phyloP scores from a whole-genome alignment of 805 yeast species.

The Zygosaccharomyces pseudorouxii region DNA sequence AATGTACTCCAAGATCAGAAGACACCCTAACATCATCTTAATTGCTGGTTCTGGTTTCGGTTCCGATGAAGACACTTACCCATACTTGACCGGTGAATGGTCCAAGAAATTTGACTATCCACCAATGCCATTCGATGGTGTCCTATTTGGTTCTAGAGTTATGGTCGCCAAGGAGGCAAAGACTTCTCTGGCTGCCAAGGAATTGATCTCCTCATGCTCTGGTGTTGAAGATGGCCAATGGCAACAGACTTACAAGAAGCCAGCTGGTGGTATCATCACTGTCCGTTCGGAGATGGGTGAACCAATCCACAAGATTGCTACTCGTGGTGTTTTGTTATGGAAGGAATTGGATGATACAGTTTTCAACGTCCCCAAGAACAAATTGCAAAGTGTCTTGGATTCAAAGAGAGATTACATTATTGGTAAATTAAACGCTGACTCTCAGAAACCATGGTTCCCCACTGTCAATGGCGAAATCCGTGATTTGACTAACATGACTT shows the following conservation, averaged over 20 bases:
- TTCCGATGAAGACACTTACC: constrained; percentile 92
- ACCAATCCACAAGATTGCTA: constrained; percentile 97
- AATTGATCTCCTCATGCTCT: constrained; percentile 81
- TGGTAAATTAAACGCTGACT: constrained; percentile 81
- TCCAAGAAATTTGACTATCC: constrained; percentile 83
- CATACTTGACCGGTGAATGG: constrained; percentile 97
- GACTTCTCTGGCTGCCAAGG: constrained; percentile 90
- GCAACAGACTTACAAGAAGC: constrained; percentile 91
- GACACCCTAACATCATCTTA: constrained; percentile 79
- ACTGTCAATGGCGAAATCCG: constrained; percentile 64
- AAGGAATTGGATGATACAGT: constrained; percentile 93
- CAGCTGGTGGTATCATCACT: constrained; percentile 95
- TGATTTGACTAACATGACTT: constrained; percentile 94
- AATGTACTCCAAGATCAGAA: constrained; percentile 93
- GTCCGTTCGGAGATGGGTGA: constrained; percentile 99
- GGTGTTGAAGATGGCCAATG: constrained; percentile 88
- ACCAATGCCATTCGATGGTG: constrained; percentile 99
- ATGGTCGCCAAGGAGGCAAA: constrained; percentile 96
- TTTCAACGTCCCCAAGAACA: constrained; percentile 85
- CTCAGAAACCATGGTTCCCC: constrained; percentile 98
- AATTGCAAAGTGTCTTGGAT: constrained; percentile 71
- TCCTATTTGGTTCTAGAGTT: constrained; percentile 90
- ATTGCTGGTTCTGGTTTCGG: constrained; percentile 99
- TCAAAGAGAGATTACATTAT: constrained; percentile 86
- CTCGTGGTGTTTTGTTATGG: constrained; percentile 97